These are phyloP conservation scores for Cordyceps cateniannulata DNA, from an alignment of 2,329 filamentous ascomycete genomes.

Conservation along the genomic window DNA sequence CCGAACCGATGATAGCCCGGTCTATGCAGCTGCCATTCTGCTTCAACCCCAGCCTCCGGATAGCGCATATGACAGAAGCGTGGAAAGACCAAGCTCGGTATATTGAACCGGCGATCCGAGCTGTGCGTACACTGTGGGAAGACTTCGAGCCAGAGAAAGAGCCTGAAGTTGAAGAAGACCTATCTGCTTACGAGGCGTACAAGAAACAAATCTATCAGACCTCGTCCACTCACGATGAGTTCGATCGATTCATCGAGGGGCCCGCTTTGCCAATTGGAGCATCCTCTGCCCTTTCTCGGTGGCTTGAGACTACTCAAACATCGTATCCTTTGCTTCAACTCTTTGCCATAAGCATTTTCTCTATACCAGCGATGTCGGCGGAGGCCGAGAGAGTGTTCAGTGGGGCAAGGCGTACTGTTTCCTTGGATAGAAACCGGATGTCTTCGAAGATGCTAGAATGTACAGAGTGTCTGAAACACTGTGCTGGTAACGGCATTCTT, in stretches of 20 bases:
- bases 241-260: neutral
- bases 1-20: neutral
- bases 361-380: neutral
- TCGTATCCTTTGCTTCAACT: neutral
- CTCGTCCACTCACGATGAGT: neutral
- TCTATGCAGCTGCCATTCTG: neutral
- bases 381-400: constrained; percentile 2
- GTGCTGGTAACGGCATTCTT: neutral
- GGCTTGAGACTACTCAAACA: constrained; percentile 2
- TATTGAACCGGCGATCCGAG: neutral
- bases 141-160: neutral
- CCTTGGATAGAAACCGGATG: neutral
- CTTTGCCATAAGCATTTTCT: neutral
- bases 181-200: neutral
- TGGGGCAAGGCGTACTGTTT: neutral
- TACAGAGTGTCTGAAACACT: constrained; percentile 1
- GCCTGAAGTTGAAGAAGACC: neutral
- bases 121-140: neutral
- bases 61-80: neutral
- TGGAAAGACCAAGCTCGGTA: neutral
- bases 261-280: neutral
- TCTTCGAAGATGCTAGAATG: neutral
- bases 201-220: neutral
- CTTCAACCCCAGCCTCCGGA: neutral
- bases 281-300: neutral